Conservation (phyloP, 768 basidiomycete genomes). For the Leucosporidium yakuticum region DNA sequence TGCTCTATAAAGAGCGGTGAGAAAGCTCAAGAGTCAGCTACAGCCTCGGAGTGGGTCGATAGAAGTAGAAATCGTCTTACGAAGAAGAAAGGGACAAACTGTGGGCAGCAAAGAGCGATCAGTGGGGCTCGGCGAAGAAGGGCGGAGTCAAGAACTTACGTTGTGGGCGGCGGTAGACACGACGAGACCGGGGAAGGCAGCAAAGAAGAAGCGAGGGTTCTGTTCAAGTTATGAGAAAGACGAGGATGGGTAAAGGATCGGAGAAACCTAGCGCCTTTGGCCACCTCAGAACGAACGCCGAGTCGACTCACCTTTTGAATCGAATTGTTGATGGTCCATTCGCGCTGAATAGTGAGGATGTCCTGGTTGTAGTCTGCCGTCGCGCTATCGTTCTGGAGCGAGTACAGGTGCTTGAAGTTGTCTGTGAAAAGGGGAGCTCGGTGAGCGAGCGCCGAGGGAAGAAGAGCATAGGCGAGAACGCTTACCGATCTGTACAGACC, state of each 20-base stretch:
- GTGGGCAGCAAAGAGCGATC: background rate
- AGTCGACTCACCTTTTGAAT: background rate
- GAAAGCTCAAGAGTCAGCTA: too few species aligned
- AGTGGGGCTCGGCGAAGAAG: background rate
- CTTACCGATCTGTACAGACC: background rate
- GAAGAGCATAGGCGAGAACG: too few species aligned
- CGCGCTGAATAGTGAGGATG: background rate
- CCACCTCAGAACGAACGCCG: too few species aligned
- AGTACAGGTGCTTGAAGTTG: background rate
- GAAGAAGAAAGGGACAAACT: background rate
- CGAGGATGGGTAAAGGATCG: too few species aligned
- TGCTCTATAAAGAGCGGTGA: background rate
- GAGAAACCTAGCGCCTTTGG: too few species aligned
- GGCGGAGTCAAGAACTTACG: background rate
- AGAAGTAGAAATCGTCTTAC: too few species aligned
- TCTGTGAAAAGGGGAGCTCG: too few species aligned
- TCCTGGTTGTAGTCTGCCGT: slow-evolving; percentile 4
- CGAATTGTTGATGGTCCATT: background rate
- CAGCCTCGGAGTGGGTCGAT: too few species aligned
- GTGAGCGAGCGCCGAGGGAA: too few species aligned
- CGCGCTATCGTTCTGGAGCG: background rate
- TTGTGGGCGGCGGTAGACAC: slow-evolving; percentile 1
- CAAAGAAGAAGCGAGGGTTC: slow-evolving; percentile 3
- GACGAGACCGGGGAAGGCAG: background rate
- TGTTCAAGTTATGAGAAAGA: background rate